Conservation (phyloP, 2,329 filamentous ascomycete genomes). For the Talaromyces marneffei region DNA sequence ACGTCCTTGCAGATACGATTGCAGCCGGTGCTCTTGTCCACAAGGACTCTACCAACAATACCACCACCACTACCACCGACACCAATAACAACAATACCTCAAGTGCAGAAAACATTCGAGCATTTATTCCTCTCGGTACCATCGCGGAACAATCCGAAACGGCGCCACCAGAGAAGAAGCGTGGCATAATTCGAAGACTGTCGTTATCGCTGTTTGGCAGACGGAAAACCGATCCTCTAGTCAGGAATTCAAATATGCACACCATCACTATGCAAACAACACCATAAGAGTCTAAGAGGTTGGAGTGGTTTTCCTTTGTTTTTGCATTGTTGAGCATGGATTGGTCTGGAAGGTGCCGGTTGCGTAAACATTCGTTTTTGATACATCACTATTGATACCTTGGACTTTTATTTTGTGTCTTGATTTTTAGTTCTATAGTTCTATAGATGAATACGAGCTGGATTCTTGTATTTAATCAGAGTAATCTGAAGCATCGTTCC, state of each 20-base stretch:
- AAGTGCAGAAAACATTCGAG: neutral
- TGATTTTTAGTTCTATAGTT: neutral
- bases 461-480: neutral
- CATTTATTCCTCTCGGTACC: neutral
- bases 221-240: neutral
- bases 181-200: neutral
- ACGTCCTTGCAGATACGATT: neutral
- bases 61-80: too few species aligned
- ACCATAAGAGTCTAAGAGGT: neutral
- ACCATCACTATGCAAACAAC: neutral
- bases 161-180: neutral
- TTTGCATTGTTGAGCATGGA: too few species aligned
- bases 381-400: neutral
- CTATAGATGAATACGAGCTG: neutral
- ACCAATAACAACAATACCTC: neutral
- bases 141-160: neutral
- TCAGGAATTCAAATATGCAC: neutral
- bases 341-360: too few species aligned
- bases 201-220: conserved; percentile 3
- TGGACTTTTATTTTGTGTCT: neutral
- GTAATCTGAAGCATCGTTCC: too few species aligned
- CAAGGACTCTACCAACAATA: neutral
- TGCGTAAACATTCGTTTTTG: neutral
- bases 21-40: neutral
- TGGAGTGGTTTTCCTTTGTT: neutral